phyloP scores from a whole-genome alignment of 371 early-diverging fungal genomes.

The Apophysomyces elegans region DNA sequence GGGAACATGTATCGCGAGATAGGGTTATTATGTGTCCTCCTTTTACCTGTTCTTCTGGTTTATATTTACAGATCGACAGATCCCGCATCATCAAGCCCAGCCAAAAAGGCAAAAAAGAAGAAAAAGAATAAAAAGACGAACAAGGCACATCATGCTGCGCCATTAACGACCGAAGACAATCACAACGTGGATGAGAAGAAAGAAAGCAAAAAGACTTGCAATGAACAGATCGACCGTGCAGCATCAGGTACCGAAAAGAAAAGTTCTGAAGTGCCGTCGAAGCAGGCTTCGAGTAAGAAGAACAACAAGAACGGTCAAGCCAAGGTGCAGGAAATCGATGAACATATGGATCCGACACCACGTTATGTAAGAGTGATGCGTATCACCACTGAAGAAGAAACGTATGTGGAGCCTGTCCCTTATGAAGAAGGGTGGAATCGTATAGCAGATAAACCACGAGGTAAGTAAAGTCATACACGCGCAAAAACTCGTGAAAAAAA shows the following conservation, averaged over 20 bases:
- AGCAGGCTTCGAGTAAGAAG: not conserved
- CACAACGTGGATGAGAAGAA: constrained; percentile 6
- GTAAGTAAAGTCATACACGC: constrained; percentile 15
- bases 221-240: constrained; percentile 15
- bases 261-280: not conserved
- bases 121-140: constrained; percentile 13
- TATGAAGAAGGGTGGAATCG: constrained; percentile 38
- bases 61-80: constrained; percentile 16
- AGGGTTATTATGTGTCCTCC: constrained; percentile 26
- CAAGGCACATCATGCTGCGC: not conserved
- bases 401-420: constrained; percentile 37
- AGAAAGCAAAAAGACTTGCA: constrained; percentile 25
- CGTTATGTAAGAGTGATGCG: constrained; percentile 49
- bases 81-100: not conserved
- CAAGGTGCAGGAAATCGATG: constrained; percentile 36
- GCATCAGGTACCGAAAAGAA: not conserved
- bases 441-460: constrained; percentile 21
- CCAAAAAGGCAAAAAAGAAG: constrained; percentile 22
- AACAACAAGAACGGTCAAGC: not conserved
- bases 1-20: constrained; percentile 25
- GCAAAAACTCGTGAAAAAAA: too few relatives aligned
- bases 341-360: constrained; percentile 46
- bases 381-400: constrained; percentile 40
- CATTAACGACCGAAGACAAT: not conserved
- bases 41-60: constrained; percentile 27